Evolutionary conservation across 805 yeast genomes (phyloP).

Genomic region (Pichia deserticola): DNA sequence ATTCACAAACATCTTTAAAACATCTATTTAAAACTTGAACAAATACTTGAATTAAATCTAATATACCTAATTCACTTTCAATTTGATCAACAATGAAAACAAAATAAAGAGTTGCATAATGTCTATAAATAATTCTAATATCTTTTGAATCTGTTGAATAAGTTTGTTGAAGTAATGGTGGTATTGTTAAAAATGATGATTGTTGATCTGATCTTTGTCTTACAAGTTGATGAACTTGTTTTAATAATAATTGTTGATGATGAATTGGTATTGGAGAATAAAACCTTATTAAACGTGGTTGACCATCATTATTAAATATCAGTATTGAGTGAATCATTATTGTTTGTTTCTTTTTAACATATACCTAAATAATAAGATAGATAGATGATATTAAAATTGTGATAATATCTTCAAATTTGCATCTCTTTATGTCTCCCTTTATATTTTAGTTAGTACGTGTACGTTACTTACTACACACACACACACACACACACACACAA

Average conservation of each 20-base stretch:
- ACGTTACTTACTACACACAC: too few relatives aligned
- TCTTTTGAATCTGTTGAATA: slow-evolving; percentile 49
- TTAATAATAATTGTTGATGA: slow-evolving; percentile 71
- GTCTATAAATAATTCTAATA: slow-evolving; percentile 85
- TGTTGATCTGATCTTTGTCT: slow-evolving; percentile 64
- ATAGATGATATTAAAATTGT: slow-evolving; percentile 40
- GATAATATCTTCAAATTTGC: too few relatives aligned
- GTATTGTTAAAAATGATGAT: slow-evolving; percentile 86
- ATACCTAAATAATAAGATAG: too few relatives aligned
- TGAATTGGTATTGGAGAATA: slow-evolving; percentile 85
- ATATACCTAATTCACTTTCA: slow-evolving; percentile 87
- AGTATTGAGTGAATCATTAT: slow-evolving; percentile 24
- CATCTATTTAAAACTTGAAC: slow-evolving; percentile 92
- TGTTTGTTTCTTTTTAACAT: background rate
- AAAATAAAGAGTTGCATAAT: slow-evolving; percentile 92
- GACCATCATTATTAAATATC: slow-evolving; percentile 71
- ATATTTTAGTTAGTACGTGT: too few relatives aligned
- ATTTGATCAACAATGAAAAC: slow-evolving; percentile 94
- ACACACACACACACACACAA: too few relatives aligned
- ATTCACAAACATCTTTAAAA: slow-evolving; percentile 88
- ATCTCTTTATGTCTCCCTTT: too few relatives aligned
- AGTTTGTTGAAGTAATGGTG: slow-evolving; percentile 44
- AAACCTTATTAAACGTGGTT: slow-evolving; percentile 84
- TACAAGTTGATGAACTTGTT: slow-evolving; percentile 76
- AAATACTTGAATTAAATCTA: slow-evolving; percentile 92